These are phyloP conservation scores for Cytidiella melzeri DNA, from an alignment of 768 basidiomycete genomes.

Conservation along the genomic window DNA sequence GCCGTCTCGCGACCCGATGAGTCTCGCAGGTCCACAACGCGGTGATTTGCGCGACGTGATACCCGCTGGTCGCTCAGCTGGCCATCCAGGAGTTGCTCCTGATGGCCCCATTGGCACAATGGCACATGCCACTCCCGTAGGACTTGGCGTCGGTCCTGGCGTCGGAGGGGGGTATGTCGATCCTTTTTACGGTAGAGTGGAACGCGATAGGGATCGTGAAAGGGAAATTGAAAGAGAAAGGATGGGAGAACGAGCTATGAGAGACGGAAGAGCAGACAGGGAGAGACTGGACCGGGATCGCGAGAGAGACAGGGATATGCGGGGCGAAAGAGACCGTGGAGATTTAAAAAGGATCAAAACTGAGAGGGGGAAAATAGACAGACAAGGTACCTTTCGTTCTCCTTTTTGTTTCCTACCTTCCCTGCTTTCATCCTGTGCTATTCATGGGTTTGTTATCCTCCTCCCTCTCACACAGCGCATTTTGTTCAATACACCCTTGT, in stretches of 20 bases:
- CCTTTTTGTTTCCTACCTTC: not conserved
- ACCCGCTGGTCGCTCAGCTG: constrained; percentile 11
- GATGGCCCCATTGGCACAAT: constrained; percentile 15
- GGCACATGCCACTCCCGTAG: constrained; percentile 22
- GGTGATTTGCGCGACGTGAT: constrained; percentile 16
- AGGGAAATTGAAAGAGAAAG: constrained; percentile 26
- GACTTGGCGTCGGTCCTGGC: constrained; percentile 22
- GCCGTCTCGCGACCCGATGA: constrained; percentile 6
- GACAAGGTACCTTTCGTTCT: constrained; percentile 29
- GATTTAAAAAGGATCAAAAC: constrained; percentile 60
- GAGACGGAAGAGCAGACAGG: constrained; percentile 22
- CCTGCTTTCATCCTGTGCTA: constrained; percentile 13
- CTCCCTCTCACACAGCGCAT: constrained; percentile 14
- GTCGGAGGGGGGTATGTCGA: constrained; percentile 28
- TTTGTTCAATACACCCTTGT: too few relatives aligned
- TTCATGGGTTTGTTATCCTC: constrained; percentile 17
- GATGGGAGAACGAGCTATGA: constrained; percentile 17
- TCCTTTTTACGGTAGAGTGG: constrained; percentile 26
- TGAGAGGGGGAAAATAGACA: constrained; percentile 41
- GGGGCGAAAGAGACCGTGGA: constrained; percentile 27
- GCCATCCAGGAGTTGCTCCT: constrained; percentile 8
- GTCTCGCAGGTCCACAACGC: constrained; percentile 9
- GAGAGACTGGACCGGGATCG: constrained; percentile 28
- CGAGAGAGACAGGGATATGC: constrained; percentile 21
- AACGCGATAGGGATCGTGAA: constrained; percentile 28